Base-by-base conservation (phyloP, 805 yeast species). In the Lipomyces spencermartinsiae region DNA sequence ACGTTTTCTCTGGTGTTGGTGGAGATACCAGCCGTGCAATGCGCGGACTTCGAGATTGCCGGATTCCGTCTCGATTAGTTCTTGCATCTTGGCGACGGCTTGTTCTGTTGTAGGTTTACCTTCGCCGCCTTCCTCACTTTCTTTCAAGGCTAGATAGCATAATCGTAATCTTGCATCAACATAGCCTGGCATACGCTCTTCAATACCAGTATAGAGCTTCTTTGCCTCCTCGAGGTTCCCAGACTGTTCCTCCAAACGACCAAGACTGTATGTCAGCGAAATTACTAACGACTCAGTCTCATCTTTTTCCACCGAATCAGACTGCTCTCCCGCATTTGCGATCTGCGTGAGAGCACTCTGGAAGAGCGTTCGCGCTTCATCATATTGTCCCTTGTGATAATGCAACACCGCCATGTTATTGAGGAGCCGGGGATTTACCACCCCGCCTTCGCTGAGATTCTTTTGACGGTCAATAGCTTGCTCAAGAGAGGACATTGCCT, bases 361-460 rank as follows among this genome's bases (percentile, higher is more conserved):
- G 74, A 91, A 91, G 68, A 83, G 82, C 4, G 82, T 80, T 25
- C 83, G 78, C 0, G 98, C 89, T 4, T 85, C 85, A 1, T 83
- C 87, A 62, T 78, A 80, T 73, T 89, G 86, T 33, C 87, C 87
- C 70, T 85, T 87, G 70, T 88, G 81, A 75, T 90, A 89, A 66
- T 91, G 86, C 78, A 92, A 86, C 4, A 91, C 97, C 57, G 97
- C 98, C 72, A 92, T 82, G 74, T 95, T 95, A 76, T 92, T 93
- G 74, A 88, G 82, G 35, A 94, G 85, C 83, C 56, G 87, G 84
- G 58, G 81, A 22, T 53, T 29, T 12, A 58, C 60, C 34, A 49
- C 78, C 25, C 61, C 71, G 7, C 64, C 71, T 1, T 64, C 79
- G 39, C 77, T 35, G n/a, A 62, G 39, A n/a, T 65, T 78, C 57